phyloP scores from a whole-genome alignment of 1,139 yeast species.

The Debaryomyces coudertii region DNA sequence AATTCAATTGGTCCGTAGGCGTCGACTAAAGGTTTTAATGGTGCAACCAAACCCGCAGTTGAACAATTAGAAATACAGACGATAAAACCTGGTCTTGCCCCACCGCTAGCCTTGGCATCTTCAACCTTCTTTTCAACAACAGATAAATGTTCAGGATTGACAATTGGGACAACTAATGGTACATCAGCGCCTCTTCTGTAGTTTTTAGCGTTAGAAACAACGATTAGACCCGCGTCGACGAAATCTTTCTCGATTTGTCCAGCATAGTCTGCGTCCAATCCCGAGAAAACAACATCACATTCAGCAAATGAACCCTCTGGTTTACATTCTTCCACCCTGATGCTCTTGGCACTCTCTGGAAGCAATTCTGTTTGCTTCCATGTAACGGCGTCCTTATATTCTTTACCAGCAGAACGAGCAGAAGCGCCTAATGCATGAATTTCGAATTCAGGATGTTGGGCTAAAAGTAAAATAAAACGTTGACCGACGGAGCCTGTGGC shows the following conservation, averaged over 20 bases:
- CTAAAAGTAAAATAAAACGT: constrained; percentile 81
- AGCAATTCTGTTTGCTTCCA: constrained; percentile 93
- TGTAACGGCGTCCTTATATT: constrained; percentile 79
- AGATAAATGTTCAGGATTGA: constrained; percentile 89
- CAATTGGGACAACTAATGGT: constrained; percentile 93
- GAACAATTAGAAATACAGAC: constrained; percentile 98
- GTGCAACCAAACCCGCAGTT: constrained; percentile 97
- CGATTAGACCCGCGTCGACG: constrained; percentile 77
- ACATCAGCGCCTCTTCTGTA: constrained; percentile 87
- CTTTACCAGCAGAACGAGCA: constrained; percentile 88
- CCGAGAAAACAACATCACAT: constrained; percentile 94
- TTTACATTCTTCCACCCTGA: constrained; percentile 77
- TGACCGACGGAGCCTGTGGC: constrained; percentile 99
- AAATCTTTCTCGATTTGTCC: constrained; percentile 89
- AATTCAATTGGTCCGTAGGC: constrained; percentile 86
- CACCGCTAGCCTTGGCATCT: constrained; percentile 55
- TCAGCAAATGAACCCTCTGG: constrained; percentile 72
- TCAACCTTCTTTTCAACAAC: constrained; percentile 66
- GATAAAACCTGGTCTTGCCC: constrained; percentile 72
- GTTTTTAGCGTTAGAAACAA: constrained; percentile 94
- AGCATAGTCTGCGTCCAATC: constrained; percentile 91
- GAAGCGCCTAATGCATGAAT: constrained; percentile 90
- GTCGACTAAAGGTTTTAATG: constrained; percentile 88
- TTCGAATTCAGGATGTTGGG: constrained; percentile 89
- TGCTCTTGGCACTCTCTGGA: constrained; percentile 65